Percentiles rank a stretch among this genome's conserved stretches.
These are phyloP conservation scores for Neurospora hispaniola DNA, from an alignment of 495 filamentous ascomycete genomes.

Conservation along the genomic window DNA sequence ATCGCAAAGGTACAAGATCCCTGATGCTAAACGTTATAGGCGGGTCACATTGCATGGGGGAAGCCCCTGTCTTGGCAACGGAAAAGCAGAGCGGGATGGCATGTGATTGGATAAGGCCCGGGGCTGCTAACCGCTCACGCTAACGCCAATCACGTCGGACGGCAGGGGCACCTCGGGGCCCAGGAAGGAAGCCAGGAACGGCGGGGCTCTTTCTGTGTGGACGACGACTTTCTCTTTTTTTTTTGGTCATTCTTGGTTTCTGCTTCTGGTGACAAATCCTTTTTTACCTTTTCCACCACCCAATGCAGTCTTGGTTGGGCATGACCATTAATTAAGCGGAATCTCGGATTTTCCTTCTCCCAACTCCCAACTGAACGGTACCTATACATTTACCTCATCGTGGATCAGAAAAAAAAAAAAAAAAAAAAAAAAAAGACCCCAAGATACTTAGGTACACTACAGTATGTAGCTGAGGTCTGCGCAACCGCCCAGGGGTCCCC, in stretches of 20 bases:
- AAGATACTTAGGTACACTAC: no score
- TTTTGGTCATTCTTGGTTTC: neutral
- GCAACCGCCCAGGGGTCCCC: neutral
- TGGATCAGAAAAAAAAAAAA: neutral
- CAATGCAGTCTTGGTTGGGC: neutral
- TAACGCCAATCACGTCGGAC: conserved; percentile 31
- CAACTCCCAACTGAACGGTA: neutral
- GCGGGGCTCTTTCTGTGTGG: neutral
- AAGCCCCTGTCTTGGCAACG: conserved; percentile 13
- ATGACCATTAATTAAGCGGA: neutral
- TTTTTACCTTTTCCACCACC: neutral
- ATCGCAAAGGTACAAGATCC: conserved; percentile 12
- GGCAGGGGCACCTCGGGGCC: conserved; percentile 3
- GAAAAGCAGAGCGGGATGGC: conserved; percentile 7
- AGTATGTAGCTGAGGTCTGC: neutral
- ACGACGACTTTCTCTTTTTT: neutral
- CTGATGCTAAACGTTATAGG: neutral
- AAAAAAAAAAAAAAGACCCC: neutral
- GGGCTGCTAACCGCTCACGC: conserved; percentile 31
- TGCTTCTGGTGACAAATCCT: neutral
- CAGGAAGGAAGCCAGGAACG: neutral
- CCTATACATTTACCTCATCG: neutral
- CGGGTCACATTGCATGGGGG: neutral
- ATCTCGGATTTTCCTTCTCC: neutral
- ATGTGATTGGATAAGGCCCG: conserved; percentile 24